phyloP scores from a whole-genome alignment of 2,329 filamentous ascomycete genomes.

The Talaromyces sp. region DNA sequence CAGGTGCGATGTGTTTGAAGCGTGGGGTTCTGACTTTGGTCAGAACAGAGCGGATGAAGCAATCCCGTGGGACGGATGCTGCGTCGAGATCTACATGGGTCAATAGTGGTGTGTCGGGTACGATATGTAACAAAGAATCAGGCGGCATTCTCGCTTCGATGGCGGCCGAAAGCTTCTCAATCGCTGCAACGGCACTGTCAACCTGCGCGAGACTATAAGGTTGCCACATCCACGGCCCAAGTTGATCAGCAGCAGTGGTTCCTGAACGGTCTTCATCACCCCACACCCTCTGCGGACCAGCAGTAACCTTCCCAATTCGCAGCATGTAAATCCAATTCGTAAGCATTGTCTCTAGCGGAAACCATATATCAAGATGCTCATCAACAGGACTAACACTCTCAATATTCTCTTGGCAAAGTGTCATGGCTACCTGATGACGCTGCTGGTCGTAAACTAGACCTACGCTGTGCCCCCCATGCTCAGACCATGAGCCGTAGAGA shows the following conservation, averaged over 20 bases:
- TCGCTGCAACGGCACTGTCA: slow-evolving; percentile 19
- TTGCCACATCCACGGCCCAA: slow-evolving; percentile 19
- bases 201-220: slow-evolving; percentile 18
- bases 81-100: slow-evolving; percentile 10
- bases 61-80: slow-evolving; percentile 6
- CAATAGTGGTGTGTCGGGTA: neutral
- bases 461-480: slow-evolving; percentile 18
- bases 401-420: slow-evolving; percentile 8
- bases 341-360: slow-evolving; percentile 22
- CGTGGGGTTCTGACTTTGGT: slow-evolving; percentile 11
- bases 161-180: slow-evolving; percentile 9
- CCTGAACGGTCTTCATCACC: neutral
- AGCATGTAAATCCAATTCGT: slow-evolving; percentile 15
- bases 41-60: slow-evolving; percentile 13
- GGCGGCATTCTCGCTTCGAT: slow-evolving; percentile 9
- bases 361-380: slow-evolving; percentile 21
- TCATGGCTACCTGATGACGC: slow-evolving; percentile 7
- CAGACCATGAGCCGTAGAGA: slow-evolving; percentile 17
- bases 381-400: slow-evolving; percentile 19
- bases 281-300: neutral
- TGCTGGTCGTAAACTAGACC: slow-evolving; percentile 15
- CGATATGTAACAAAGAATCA: neutral
- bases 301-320: slow-evolving; percentile 10
- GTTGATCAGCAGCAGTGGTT: neutral
- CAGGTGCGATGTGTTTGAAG: slow-evolving; percentile 10